These are phyloP conservation scores for Euryodendron excelsum DNA, from an alignment of 148 eudicot genomes.

Conservation along the genomic window DNA sequence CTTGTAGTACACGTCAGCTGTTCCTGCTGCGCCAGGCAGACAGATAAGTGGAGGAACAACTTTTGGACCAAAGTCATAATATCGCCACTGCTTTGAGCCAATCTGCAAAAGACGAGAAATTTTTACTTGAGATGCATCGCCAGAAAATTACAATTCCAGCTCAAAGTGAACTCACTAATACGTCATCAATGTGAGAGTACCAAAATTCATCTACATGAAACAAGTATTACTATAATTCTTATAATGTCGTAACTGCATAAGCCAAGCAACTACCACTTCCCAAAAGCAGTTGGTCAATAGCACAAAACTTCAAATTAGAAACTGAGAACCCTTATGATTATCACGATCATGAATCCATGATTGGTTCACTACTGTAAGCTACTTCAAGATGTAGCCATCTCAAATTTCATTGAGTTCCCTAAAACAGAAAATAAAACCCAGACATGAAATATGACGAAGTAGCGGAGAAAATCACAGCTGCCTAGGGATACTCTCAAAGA, in stretches of 20 bases:
- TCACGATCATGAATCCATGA: background rate
- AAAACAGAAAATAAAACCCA: background rate
- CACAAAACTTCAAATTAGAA: background rate
- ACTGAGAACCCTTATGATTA: background rate
- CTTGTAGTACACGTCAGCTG: slow-evolving; percentile 93
- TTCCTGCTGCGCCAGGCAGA: slow-evolving; percentile 87
- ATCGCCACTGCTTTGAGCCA: slow-evolving; percentile 92
- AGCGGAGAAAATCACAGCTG: background rate
- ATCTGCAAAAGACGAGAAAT: slow-evolving; percentile 41
- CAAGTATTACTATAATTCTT: background rate
- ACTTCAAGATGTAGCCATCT: background rate
- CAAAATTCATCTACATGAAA: background rate
- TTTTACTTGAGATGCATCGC: slow-evolving; percentile 13
- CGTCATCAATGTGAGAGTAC: background rate
- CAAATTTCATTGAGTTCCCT: background rate
- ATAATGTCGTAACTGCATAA: background rate
- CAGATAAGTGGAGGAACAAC: slow-evolving; percentile 91
- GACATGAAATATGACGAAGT: background rate
- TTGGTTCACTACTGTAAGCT: background rate
- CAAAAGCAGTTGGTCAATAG: background rate
- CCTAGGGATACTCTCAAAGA: background rate
- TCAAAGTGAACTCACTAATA: background rate
- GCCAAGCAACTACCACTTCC: background rate
- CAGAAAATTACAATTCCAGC: background rate
- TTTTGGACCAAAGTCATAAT: slow-evolving; percentile 98